phyloP scores from a whole-genome alignment of 106 monocot species.

The Dendrobium catenatum region DNA sequence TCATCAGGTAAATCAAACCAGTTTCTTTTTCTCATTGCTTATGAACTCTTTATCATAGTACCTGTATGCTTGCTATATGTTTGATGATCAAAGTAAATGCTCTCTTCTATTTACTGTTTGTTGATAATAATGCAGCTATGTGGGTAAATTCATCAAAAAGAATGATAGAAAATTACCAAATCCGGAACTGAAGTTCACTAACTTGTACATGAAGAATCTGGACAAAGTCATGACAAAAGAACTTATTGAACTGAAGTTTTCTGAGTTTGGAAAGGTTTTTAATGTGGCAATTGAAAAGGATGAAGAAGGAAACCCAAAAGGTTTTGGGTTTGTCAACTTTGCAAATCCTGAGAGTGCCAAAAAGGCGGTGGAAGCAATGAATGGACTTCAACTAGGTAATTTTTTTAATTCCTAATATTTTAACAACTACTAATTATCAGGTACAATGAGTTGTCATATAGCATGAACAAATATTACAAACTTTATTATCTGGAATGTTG shows the following conservation, averaged over 20 bases:
- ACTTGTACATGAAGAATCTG: slow-evolving; percentile 81
- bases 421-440: neutral
- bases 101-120: neutral
- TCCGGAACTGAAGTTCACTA: slow-evolving; percentile 54
- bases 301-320: slow-evolving; percentile 55
- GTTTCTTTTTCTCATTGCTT: neutral
- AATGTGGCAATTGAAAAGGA: slow-evolving; percentile 62
- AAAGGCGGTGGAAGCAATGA: slow-evolving; percentile 62
- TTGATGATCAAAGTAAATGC: neutral
- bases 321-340: slow-evolving; percentile 89
- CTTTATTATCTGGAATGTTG: neutral
- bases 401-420: neutral
- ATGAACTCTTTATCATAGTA: neutral
- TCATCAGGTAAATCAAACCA: neutral
- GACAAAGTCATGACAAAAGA: slow-evolving; percentile 86
- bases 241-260: slow-evolving; percentile 73
- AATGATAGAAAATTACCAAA: slow-evolving; percentile 37
- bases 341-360: slow-evolving; percentile 74
- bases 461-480: neutral
- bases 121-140: slow-evolving; percentile 23
- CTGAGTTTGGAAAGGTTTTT: slow-evolving; percentile 64
- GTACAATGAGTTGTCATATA: neutral
- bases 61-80: neutral
- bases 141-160: slow-evolving; percentile 54
- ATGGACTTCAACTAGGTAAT: slow-evolving; percentile 76